phyloP scores from a whole-genome alignment of 345 rosid genomes.

The Nasturtium officinale region DNA sequence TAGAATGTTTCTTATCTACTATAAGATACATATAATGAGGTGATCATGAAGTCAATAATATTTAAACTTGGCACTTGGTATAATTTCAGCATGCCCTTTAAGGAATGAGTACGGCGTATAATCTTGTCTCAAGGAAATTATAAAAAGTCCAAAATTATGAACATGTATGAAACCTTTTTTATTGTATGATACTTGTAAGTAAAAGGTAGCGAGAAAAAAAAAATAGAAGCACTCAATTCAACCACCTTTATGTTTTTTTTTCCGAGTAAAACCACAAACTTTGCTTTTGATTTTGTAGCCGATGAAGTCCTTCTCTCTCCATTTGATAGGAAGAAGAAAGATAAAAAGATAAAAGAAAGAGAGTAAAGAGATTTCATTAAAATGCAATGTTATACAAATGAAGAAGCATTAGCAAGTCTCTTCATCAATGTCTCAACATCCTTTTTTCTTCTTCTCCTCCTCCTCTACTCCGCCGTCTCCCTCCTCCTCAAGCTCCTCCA shows the following conservation, averaged over 20 bases:
- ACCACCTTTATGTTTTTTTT: constrained; percentile 28
- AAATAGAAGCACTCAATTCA: constrained; percentile 39
- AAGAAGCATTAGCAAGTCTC: constrained; percentile 71
- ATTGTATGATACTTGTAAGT: no score
- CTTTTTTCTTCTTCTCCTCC: constrained; percentile 66
- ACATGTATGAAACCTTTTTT: no score
- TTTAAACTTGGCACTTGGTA: constrained; percentile 23
- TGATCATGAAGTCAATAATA: not conserved
- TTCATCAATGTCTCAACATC: constrained; percentile 76
- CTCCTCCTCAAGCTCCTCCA: constrained; percentile 57
- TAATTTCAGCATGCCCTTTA: constrained; percentile 37
- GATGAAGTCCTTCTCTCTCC: constrained; percentile 35
- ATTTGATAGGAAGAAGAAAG: constrained; percentile 43
- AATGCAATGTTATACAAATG: constrained; percentile 71
- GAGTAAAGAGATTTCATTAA: constrained; percentile 40
- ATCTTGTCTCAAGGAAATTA: constrained; percentile 34
- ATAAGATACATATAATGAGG: not conserved
- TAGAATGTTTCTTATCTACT: not conserved
- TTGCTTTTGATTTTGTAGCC: constrained; percentile 42
- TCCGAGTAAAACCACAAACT: constrained; percentile 28
- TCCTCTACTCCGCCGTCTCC: constrained; percentile 64
- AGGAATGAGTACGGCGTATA: constrained; percentile 39
- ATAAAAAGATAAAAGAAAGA: constrained; percentile 42
- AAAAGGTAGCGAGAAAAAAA: constrained; percentile 40
- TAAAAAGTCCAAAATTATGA: constrained; percentile 14